Conservation (phyloP, 148 eudicot genomes). For the Chenopodium suecicum region DNA sequence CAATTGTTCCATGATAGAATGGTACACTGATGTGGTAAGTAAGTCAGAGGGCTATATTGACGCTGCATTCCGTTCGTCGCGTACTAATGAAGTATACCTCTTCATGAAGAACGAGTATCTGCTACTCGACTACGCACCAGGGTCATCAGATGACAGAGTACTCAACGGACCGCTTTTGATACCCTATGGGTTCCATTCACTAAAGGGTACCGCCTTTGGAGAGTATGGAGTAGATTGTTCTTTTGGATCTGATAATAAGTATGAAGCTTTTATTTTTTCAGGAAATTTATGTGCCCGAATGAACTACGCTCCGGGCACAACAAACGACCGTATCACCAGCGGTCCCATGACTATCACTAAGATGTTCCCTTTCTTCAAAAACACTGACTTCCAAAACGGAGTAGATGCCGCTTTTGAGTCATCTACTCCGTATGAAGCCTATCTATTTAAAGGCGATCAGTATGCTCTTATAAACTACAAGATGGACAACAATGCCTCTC, state of each 20-base stretch:
- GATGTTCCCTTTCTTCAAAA: conserved; percentile 17
- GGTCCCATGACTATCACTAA: neutral
- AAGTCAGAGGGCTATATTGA: neutral
- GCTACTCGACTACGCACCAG: too few relatives aligned
- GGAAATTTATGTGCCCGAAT: neutral
- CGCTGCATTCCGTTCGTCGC: neutral
- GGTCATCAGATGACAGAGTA: too few relatives aligned
- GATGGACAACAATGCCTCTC: too few relatives aligned
- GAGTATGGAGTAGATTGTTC: conserved; percentile 4
- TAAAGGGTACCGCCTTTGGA: neutral
- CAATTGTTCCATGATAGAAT: neutral
- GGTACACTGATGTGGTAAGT: neutral
- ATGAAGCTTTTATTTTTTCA: conserved; percentile 2
- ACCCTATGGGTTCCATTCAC: neutral
- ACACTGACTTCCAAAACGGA: neutral
- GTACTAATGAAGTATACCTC: neutral
- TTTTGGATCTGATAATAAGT: neutral
- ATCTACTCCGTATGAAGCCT: neutral
- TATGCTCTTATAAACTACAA: neutral
- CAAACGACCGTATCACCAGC: neutral
- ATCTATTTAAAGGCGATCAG: neutral
- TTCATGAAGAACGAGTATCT: neutral
- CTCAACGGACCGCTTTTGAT: neutral
- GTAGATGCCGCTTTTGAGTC: neutral
- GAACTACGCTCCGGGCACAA: neutral